Evolutionary conservation across 768 basidiomycete genomes (phyloP), one percentile per base, ranked within the genome.

Genomic region (Chalciporus sphaerocephalus): DNA sequence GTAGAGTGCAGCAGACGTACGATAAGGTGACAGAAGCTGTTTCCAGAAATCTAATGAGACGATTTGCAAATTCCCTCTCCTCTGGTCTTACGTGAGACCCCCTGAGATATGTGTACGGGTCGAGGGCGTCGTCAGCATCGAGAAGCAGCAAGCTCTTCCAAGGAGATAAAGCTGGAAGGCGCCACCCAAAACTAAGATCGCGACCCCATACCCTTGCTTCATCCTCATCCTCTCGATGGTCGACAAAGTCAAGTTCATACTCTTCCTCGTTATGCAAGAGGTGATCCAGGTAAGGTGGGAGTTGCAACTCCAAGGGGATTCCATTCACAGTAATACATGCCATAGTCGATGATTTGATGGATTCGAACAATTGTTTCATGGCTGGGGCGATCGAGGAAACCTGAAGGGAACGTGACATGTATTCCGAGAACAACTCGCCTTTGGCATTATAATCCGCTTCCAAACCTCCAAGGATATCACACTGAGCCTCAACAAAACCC

Each of bases 61-160:
- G 80, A 56, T 88, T 83, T 1, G 83, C 84, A 15, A 87, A 69
- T 18, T 74, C 72, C 43, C 77, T 71, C 51, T 90, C 88, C 36
- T 86, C 85, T 0, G 79, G 69, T 42, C 69, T 77, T 15, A 83
- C 70, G 44, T 82, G 78, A 1, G 79, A 76, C 2, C 76, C 78
- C 51, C 76, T 67, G 40, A 85, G 65, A 47, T 80, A 82, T 57
- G 75, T 69, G 51, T 80, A 78, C 1, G 81, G 77, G 47, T 85
- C 81, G 40, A 77, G 59, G 21, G 74, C 77, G 13, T 74, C 72
- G 13, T 75, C 68, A 55, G 78, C 69, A 42, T 91, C 85, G 13
- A 95, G 59, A 13, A 92, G 74, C 6, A 98, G 67, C 13, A 98
- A 62, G 17, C 90, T 87, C 60, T 96, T 96, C 95, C 95, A 98